Base-by-base conservation (phyloP, 2,329 filamentous ascomycete genomes). In the Phyllosticta citribraziliensis region DNA sequence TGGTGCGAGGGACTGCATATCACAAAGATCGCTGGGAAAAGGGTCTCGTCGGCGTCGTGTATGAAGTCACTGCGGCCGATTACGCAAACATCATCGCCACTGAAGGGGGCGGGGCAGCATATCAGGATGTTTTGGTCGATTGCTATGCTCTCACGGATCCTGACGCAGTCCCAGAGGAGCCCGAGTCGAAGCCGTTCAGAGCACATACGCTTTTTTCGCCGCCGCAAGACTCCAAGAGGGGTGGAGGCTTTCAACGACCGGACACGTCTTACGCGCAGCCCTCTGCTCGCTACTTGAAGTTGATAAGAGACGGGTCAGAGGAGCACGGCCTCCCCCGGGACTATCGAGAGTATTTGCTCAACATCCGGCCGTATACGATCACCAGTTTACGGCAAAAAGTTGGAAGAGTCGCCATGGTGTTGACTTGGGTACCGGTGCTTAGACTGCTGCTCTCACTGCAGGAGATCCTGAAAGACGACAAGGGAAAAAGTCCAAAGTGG, bases 11-110 rank as follows among this genome's bases (percentile, higher is more conserved):
- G 19, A 55, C 59, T 5, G 14, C 57, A 30, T 81, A 82, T 65
- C 77, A 82, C 67, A 82, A 84, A 67, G 77, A 82, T 58, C 77
- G 76, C 59, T 96, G 91, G 91, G 78, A 85, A 65, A 92, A 91
- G 69, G 89, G 90, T 4, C 81, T 99, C 2, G 84, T 97, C 51
- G 94, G 94, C 24, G 91, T 96, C 17, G 94, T 97, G 3, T 99
- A 99, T 76, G 92, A 97, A 76, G 90, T 97, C 30, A 96, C 91
- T 0, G 77, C 81, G 19, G 74, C 82, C 52, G 94, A 99, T 76
- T 99, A 89, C 71, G 82, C 86, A 6, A 88, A 84, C 63, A 96
- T 99, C 67, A 87, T 97, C 63, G 87, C 87, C 5, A 97, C 92
- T 5, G 94, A 99, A 73, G 93, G 93, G 57, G 92, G 89, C 33